Conservation (phyloP, 2,329 filamentous ascomycete genomes). For the Fusarium protoensiforme region DNA sequence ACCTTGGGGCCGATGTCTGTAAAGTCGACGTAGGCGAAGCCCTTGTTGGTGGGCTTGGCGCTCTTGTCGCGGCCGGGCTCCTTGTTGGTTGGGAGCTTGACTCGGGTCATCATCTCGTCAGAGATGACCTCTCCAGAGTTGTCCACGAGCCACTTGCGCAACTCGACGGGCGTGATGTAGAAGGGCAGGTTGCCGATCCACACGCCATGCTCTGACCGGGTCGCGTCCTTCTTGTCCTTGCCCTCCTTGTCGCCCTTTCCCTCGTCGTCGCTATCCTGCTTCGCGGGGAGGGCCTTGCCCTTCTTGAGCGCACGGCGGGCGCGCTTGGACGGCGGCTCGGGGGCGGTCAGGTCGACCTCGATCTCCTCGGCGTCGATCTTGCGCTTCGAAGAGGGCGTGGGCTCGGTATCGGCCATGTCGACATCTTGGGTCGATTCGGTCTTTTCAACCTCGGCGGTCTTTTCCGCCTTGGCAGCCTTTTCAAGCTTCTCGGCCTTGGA, state of each 20-base stretch:
- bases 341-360: conserved; percentile 88
- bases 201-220: conserved; percentile 83
- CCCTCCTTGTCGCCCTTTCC: conserved; percentile 47
- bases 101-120: conserved; percentile 80
- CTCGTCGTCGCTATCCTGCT: conserved; percentile 51
- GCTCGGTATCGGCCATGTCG: conserved; percentile 27
- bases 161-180: conserved; percentile 76
- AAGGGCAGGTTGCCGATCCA: conserved; percentile 99
- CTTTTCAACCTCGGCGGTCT: conserved; percentile 12
- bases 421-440: conserved; percentile 20
- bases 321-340: conserved; percentile 95
- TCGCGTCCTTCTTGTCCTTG: conserved; percentile 57
- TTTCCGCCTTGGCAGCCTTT: conserved; percentile 17
- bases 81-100: conserved; percentile 79
- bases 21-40: conserved; percentile 97
- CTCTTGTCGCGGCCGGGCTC: conserved; percentile 53
- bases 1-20: conserved; percentile 74
- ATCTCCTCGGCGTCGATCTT: conserved; percentile 79
- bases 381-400: conserved; percentile 65
- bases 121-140: conserved; percentile 74
- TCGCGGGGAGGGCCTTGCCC: conserved; percentile 68
- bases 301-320: conserved; percentile 92
- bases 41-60: conserved; percentile 74
- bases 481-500: conserved; percentile 22
- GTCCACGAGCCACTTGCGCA: conserved; percentile 83